Base-by-base conservation (phyloP, 2,329 filamentous ascomycete species). In the Neopestalotiopsis rosae region DNA sequence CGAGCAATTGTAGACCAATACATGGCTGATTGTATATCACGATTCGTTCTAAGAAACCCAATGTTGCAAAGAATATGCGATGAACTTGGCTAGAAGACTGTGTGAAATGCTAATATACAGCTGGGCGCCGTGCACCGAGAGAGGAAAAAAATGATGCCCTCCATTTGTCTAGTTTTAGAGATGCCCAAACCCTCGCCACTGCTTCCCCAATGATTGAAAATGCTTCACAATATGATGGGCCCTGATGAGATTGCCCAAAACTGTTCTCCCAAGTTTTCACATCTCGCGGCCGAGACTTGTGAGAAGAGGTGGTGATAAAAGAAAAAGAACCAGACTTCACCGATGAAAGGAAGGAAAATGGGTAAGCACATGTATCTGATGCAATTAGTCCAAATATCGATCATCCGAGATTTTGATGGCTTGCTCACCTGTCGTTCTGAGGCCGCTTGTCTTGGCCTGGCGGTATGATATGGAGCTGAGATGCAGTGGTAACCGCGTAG, bases 1-100 rank as follows among this genome's bases (percentile, higher is more conserved):
- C 71, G 89, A 91, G 75, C 88, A 91, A 76, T 75, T 91, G 72
- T 91, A 81, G 73, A 42, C 28, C 12, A 0, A 52, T 20, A 7
- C 9, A n/a, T 17, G 3, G 20, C n/a, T 52, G 45, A 20, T n/a
- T 10, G 9, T 17, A 52, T 20, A n/a, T 20, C 17, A 20, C 9
- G 6, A 52, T 9, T 4, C 45, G 4, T 24, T 7, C 9, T 3
- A 28, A 20, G 9, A 20, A 52, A n/a, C 5, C 1, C 10, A 52
- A 9, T 9, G 10, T 20, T 52, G 45, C 45, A 52, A 52, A 52
- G n/a, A 52, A 52, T 52, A 52, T 20, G 45, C 45, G 20, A 52
- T 17, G n/a, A 17, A n/a, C 20, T 7, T 52, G 45, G 45, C 45
- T 52, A 52, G 45, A 52, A 52, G 45, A 52, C n/a, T 52, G 45